phyloP scores from a whole-genome alignment of 2,329 filamentous ascomycete species.

The Rutstroemia sydowiana region DNA sequence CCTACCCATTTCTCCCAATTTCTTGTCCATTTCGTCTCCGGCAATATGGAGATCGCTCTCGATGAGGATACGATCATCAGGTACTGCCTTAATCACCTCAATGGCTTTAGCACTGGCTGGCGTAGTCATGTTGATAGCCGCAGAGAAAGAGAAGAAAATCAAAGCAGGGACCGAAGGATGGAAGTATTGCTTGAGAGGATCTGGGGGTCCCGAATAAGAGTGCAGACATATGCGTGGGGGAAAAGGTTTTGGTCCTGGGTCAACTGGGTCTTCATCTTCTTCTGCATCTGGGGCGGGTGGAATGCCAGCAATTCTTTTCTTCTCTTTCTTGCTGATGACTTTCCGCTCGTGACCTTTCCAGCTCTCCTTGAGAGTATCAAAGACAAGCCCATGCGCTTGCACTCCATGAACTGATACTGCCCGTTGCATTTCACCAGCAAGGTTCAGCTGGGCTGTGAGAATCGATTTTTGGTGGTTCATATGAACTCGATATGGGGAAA shows the following conservation, averaged over 20 bases:
- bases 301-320: constrained; percentile 38
- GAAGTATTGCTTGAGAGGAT: constrained; percentile 72
- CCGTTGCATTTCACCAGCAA: constrained; percentile 64
- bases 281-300: constrained; percentile 31
- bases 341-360: constrained; percentile 66
- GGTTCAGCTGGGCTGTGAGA: constrained; percentile 58
- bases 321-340: constrained; percentile 52
- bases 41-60: constrained; percentile 88
- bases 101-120: constrained; percentile 37
- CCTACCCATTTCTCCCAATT: constrained; percentile 68
- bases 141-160: constrained; percentile 85
- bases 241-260: constrained; percentile 50
- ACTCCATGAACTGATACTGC: constrained; percentile 71
- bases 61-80: constrained; percentile 70
- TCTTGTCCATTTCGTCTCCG: constrained; percentile 70
- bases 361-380: constrained; percentile 53
- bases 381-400: constrained; percentile 50
- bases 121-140: constrained; percentile 68
- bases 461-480: constrained; percentile 63
- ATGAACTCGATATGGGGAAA: constrained; percentile 61
- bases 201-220: constrained; percentile 75
- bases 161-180: constrained; percentile 63
- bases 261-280: constrained; percentile 30
- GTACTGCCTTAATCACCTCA: constrained; percentile 63
- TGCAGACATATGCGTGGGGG: constrained; percentile 89